Base-by-base conservation (phyloP, 805 yeast species). In the Saturnispora gosingensis region DNA sequence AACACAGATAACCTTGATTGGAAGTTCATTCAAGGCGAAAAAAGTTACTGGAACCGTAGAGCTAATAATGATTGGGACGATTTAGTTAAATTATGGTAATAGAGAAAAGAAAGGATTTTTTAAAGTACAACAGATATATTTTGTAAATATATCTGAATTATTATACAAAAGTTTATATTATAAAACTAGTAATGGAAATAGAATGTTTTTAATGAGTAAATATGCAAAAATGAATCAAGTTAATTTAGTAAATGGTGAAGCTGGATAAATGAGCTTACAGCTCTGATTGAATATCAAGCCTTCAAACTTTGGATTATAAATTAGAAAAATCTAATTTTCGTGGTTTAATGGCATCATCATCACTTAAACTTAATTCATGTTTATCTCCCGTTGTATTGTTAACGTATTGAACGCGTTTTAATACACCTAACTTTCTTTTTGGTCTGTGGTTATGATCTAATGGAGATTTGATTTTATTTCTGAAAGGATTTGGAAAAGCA, bases 41-140 rank as follows among this genome's bases (percentile, higher is more conserved):
- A 71, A 43, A 73, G 83, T 60, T 89, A 89, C 64, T 89, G 97
- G 97, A 80, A 77, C 55, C 77, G 87, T 60, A 80, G 97, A 61
- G 76, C 74, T 59, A 68, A 67, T 7, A 71, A 71, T 5, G 78
- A 83, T 57, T 85, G 93, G 93, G 64, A 67, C 16, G 82, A 71
- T 25, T 62, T 81, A 13, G 58, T 71, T 4, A 67, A 74, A 28
- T 65, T 85, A 40, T 85, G 90, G 91, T 83, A 15, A 43, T 53
- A 24, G 28, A 39, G 16, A 20, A 9, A 39, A 40, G 30, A 24
- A 24, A 15, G n/a, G 6, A 24, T 30, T 28, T n/a, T 10, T 43
- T 30, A 44, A 44, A 30, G 16, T 25, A 44, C 38, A 30, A 28
- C 6, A 30, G 9, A 28, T 28, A 10, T 11, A 43, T 15, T 43